Conservation (phyloP, 768 basidiomycete species). For the Tylopilus plumbeoviolaceoides region DNA sequence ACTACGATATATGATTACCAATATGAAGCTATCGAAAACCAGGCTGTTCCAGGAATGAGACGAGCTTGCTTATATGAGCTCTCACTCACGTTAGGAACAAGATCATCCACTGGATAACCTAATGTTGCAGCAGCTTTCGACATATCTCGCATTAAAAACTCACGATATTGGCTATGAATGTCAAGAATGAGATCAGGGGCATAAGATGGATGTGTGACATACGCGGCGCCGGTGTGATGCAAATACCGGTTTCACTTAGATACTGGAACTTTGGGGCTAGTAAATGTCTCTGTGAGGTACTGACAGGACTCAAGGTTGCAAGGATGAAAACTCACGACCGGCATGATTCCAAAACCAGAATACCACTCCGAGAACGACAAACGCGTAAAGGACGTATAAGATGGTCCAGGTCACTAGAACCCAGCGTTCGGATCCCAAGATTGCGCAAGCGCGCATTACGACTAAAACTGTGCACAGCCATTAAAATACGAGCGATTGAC, state of each 20-base stretch:
- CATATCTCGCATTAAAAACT: background rate
- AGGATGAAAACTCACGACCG: background rate
- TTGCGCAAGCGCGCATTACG: constrained; percentile 22
- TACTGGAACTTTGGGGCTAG: constrained; percentile 7
- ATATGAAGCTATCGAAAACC: constrained; percentile 9
- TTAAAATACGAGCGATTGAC: background rate
- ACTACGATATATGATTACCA: constrained; percentile 1
- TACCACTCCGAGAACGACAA: background rate
- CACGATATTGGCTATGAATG: constrained; percentile 5
- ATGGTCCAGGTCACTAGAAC: background rate
- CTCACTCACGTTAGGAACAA: constrained; percentile 12
- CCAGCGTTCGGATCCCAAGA: constrained; percentile 12
- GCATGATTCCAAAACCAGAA: background rate
- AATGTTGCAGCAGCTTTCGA: background rate
- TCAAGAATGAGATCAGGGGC: background rate
- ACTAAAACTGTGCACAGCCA: constrained; percentile 17
- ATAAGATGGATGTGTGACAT: background rate
- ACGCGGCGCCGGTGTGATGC: constrained; percentile 4
- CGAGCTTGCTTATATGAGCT: too few relatives aligned
- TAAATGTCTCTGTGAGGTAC: background rate
- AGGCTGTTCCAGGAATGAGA: constrained; percentile 10
- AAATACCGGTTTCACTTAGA: constrained; percentile 13
- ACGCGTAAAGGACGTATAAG: constrained; percentile 11
- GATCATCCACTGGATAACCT: constrained; percentile 13
- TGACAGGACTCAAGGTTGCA: background rate